Conservation (phyloP, 352 stramenopile genomes). For the Phytopythium kandeliae region DNA sequence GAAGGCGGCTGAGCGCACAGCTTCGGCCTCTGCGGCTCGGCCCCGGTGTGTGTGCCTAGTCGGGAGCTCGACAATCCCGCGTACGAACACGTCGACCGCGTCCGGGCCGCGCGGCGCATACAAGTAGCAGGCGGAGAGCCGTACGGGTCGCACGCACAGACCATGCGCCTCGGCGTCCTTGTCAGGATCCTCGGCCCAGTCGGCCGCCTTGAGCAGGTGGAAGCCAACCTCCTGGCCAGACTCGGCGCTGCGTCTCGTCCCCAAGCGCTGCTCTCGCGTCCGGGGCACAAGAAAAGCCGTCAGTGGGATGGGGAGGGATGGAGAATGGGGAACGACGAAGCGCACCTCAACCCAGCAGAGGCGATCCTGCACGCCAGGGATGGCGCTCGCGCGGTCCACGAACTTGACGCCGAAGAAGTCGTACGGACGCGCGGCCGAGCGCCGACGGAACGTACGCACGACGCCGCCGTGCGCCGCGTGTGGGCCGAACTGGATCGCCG, state of each 20-base stretch:
- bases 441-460: conserved; percentile 34
- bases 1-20: conserved; percentile 19
- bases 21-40: no score
- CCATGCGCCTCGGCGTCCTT: conserved; percentile 3
- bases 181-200: conserved; percentile 18
- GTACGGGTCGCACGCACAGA: conserved; percentile 20
- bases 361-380: conserved; percentile 30
- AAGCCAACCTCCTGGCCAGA: conserved; percentile 37
- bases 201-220: conserved; percentile 61
- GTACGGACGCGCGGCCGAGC: conserved; percentile 24
- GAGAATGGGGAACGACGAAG: no score
- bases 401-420: conserved; percentile 64
- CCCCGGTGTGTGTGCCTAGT: no score
- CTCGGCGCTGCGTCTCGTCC: conserved; percentile 21
- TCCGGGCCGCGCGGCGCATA: conserved; percentile 39
- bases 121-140: conserved; percentile 60
- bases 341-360: conserved; percentile 52
- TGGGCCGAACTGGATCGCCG: conserved; percentile 37
- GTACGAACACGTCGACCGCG: conserved; percentile 47
- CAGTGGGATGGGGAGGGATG: no score
- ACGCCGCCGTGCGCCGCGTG: conserved; percentile 39
- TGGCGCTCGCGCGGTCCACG: conserved; percentile 30
- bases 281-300: no score
- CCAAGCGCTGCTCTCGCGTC: conserved; percentile 25
- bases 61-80: conserved; percentile 58